phyloP scores from a whole-genome alignment of 2,329 filamentous ascomycete genomes.

The Penicillium decumbens region DNA sequence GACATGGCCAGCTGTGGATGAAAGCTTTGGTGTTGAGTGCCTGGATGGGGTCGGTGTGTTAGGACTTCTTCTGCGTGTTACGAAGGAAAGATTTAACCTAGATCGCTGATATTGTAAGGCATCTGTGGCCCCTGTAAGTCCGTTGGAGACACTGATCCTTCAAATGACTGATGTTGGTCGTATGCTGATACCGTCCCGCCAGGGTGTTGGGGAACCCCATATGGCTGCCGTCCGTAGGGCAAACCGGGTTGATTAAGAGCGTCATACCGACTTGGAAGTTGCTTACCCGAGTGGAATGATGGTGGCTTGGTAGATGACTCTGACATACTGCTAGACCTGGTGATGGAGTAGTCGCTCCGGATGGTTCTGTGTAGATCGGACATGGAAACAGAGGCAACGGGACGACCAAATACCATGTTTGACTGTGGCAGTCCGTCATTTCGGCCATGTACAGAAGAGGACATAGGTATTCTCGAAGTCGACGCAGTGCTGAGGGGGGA shows the following conservation, averaged over 20 bases:
- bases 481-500: slow-evolving; percentile 37
- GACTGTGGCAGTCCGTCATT: slow-evolving; percentile 27
- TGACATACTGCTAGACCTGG: slow-evolving; percentile 36
- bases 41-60: slow-evolving; percentile 17
- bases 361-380: slow-evolving; percentile 29
- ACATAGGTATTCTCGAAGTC: slow-evolving; percentile 34
- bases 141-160: slow-evolving; percentile 34
- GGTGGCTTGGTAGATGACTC: slow-evolving; percentile 24
- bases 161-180: slow-evolving; percentile 28
- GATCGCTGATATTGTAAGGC: slow-evolving; percentile 26
- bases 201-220: slow-evolving; percentile 23
- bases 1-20: slow-evolving; percentile 28
- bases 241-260: slow-evolving; percentile 26
- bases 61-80: slow-evolving; percentile 1
- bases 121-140: slow-evolving; percentile 26
- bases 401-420: slow-evolving; percentile 25
- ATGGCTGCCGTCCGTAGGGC: slow-evolving; percentile 28
- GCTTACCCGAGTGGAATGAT: slow-evolving; percentile 27
- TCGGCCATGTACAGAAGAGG: slow-evolving; percentile 27
- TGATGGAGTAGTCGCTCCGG: slow-evolving; percentile 27
- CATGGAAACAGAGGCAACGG: slow-evolving; percentile 24
- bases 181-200: slow-evolving; percentile 28
- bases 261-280: slow-evolving; percentile 28
- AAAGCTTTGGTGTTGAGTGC: slow-evolving; percentile 28
- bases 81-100: slow-evolving; percentile 21